Base-by-base conservation (phyloP, 371 early-diverging fungal species). In the Actinomortierella ambigua region DNA sequence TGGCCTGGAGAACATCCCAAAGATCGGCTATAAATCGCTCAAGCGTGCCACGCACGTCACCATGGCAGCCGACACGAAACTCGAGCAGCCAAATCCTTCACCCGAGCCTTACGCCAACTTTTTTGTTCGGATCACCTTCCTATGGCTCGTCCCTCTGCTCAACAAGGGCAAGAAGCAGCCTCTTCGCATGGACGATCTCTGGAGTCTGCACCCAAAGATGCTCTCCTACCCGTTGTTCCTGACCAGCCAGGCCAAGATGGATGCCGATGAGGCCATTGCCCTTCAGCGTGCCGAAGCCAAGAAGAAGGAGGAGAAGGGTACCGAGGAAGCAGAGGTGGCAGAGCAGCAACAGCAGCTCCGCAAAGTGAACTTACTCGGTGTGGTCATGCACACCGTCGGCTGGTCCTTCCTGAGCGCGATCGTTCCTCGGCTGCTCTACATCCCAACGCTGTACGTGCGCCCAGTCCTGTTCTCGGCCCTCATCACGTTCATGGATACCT, bases 141-240 rank as follows among this genome's bases (percentile, higher is more conserved):
- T 84, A 41, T 97, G 97, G 97, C 90, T 97, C 91, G 86, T 89
- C 27, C 85, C 89, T 13, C 63, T 96, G 64, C 89, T 97, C 81
- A 86, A 87, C 54, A 73, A 87, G 41, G 97, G 96, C 2, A 84
- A 83, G 59, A 57, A 69, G 34, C 88, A 89, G 68, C 87, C 84
- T 22, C 76, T 95, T 46, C 75, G 68, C 1, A 83, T 84, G 80
- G 90, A 88, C 24, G 95, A 95, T 75, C 65, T 95, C 63, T 93
- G 92, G 91, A 81, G 80, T 57, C 63, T 50, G 79, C 80, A 50
- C 76, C 77, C 28, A 92, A 91, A 56, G 56, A 26, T 56, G 56
- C 48, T 56, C 28, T 56, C 56, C 14, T 56, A 47, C 29, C 56
- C 56, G 44, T 29, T 56, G 18, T 56, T 47, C 56, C 27, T 56